Conservation (phyloP, 1,139 yeast species). For the Debaryomyces udenii region DNA sequence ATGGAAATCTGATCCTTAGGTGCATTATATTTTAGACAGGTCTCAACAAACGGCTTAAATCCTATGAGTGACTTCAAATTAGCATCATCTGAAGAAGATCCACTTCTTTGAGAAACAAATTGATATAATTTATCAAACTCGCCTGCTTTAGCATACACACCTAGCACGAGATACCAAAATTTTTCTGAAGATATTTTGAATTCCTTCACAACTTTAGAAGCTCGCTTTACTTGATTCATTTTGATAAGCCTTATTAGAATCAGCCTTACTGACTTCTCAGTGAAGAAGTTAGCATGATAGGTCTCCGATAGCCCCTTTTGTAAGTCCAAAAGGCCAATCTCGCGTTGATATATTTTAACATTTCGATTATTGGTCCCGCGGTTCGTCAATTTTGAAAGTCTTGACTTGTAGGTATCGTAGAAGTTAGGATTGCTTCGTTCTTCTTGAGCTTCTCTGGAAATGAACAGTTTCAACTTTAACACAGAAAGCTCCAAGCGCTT, state of each 20-base stretch:
- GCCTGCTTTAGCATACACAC: slow-evolving; percentile 50
- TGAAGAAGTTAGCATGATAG: slow-evolving; percentile 58
- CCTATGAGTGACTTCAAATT: slow-evolving; percentile 73
- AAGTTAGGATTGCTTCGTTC: neutral
- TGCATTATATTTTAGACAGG: slow-evolving; percentile 53
- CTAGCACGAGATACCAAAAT: slow-evolving; percentile 63
- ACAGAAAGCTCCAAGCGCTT: slow-evolving; percentile 28
- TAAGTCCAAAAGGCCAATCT: slow-evolving; percentile 50
- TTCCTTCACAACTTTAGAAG: slow-evolving; percentile 58
- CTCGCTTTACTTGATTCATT: slow-evolving; percentile 62
- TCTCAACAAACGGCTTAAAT: slow-evolving; percentile 62
- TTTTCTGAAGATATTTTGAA: slow-evolving; percentile 67
- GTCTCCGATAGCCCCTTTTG: slow-evolving; percentile 59
- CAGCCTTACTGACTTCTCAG: slow-evolving; percentile 52
- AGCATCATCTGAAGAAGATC: slow-evolving; percentile 20
- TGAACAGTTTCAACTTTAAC: slow-evolving; percentile 23
- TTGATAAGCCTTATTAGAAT: slow-evolving; percentile 58
- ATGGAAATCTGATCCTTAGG: slow-evolving; percentile 40
- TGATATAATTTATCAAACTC: slow-evolving; percentile 67
- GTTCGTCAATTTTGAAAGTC: slow-evolving; percentile 27
- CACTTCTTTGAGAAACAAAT: slow-evolving; percentile 30
- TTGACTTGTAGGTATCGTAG: slow-evolving; percentile 23
- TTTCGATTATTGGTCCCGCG: slow-evolving; percentile 25
- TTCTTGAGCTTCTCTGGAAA: slow-evolving; percentile 7
- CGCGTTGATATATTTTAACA: slow-evolving; percentile 47